Evolutionary conservation across 2,329 filamentous ascomycete species (phyloP).

Genomic region (Pestalotiopsis sp.): DNA sequence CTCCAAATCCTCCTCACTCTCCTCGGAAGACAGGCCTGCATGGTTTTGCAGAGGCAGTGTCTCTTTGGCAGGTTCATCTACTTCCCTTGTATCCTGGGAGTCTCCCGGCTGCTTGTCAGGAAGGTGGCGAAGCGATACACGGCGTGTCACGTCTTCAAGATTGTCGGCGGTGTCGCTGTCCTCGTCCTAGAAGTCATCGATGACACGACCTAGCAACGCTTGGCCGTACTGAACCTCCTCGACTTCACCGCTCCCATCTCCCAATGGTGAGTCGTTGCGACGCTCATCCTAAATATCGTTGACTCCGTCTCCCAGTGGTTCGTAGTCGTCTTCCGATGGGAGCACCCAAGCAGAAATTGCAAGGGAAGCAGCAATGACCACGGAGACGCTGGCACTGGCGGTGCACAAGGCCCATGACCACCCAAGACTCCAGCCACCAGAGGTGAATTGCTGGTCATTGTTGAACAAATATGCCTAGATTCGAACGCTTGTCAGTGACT

Average conservation of each 20-base stretch:
- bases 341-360: conserved; percentile 68
- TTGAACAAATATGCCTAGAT: conserved; percentile 79
- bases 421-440: conserved; percentile 78
- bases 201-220: too few relatives aligned
- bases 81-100: too few relatives aligned
- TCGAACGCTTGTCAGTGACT: background rate
- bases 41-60: too few relatives aligned
- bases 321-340: conserved; percentile 83
- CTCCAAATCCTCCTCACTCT: too few relatives aligned
- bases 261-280: background rate
- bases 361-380: conserved; percentile 60
- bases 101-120: too few relatives aligned
- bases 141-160: too few relatives aligned
- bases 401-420: conserved; percentile 75
- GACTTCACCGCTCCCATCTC: background rate
- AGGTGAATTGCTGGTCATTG: conserved; percentile 79
- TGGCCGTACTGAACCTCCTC: background rate
- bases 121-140: too few relatives aligned
- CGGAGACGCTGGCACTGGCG: conserved; percentile 53
- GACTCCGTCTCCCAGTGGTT: conserved; percentile 46
- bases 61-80: too few relatives aligned
- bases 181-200: too few relatives aligned
- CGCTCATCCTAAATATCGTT: conserved; percentile 6
- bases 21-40: too few relatives aligned
- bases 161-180: too few relatives aligned